Evolutionary conservation across 2,329 filamentous ascomycete genomes (phyloP), one percentile per base, ranked within the genome.

Genomic region (Dactylellina leptospora): DNA sequence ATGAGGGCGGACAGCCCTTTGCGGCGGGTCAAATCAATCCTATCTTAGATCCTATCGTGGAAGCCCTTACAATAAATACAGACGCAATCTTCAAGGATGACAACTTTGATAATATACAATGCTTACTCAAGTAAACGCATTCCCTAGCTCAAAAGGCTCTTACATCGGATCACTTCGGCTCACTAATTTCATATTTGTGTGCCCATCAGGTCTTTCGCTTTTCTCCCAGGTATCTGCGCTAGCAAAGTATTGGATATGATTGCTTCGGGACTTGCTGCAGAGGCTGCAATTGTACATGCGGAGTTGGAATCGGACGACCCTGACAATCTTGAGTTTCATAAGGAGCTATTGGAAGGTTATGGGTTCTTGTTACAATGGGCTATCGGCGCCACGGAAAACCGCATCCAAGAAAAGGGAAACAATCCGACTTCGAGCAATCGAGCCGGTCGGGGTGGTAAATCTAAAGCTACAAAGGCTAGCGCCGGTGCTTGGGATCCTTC

Each of bases 301-400:
- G 93, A 97, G 78, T 86, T 96, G 79, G 93, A 97, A 78, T 88
- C 87, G 40, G 93, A 97, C 80, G 93, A 97, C 78, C 92, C 96
- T 80, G 92, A 96, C 77, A 85, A 90, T 6, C 83, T 96, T 48
- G 85, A 88, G 38, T 89, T 96, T 77, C 93, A 99, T 82, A 97
- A 96, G 80, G 88, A 90, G 75, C 84, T 97, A 1, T 85, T 99
- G 75, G 95, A 99, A 79, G 90, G 96, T 78, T 97, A 96, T 79
- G 93, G 89, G 30, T 99, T 96, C 78, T 83, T 99, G 9, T 82
- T 99, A 51, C 93, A 97, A 80, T 99, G 95, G 96, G 91, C 92
- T 4, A 90, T 97, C 74, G 90, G 92, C 4, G 92, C 90, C n/a
- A 91, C 97, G 51, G 95, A 99, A 81, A 89, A 90, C 38, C 96